These are phyloP conservation scores for Tolypocladium inflatum DNA, from an alignment of 2,329 filamentous ascomycete genomes.

Conservation along the genomic window DNA sequence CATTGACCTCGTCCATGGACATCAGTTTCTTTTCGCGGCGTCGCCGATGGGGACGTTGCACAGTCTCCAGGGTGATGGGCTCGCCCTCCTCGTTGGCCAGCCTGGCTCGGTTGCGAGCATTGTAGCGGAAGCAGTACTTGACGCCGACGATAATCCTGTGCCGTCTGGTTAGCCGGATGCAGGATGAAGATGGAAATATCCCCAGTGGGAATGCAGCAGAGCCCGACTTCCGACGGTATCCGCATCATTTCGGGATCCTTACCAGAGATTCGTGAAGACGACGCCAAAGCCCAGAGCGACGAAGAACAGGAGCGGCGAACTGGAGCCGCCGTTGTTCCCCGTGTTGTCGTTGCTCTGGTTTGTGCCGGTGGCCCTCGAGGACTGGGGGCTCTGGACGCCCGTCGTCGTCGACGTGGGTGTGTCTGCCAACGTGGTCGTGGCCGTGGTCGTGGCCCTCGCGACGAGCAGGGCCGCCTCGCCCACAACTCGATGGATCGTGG, in stretches of 20 bases:
- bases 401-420: slow-evolving; percentile 7
- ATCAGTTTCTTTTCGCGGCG: slow-evolving; percentile 96
- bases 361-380: slow-evolving; percentile 5
- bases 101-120: slow-evolving; percentile 78
- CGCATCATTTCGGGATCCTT: slow-evolving; percentile 24
- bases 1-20: slow-evolving; percentile 98
- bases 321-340: slow-evolving; percentile 19
- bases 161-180: slow-evolving; percentile 8
- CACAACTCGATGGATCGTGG: slow-evolving; percentile 24
- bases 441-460: slow-evolving; percentile 17
- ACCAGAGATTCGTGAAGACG: slow-evolving; percentile 98
- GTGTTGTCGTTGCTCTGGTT: slow-evolving; percentile 10
- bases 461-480: slow-evolving; percentile 26
- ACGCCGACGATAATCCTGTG: slow-evolving; percentile 97
- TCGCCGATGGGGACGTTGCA: slow-evolving; percentile 76
- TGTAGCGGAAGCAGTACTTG: slow-evolving; percentile 98
- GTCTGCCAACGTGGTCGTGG: slow-evolving; percentile 5
- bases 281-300: slow-evolving; percentile 94
- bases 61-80: slow-evolving; percentile 75
- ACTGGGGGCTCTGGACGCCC: slow-evolving; percentile 5
- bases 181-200: background rate
- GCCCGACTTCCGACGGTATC: background rate
- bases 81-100: slow-evolving; percentile 74
- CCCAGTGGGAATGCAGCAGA: background rate
- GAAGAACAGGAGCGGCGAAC: slow-evolving; percentile 59